Evolutionary conservation across 2,329 filamentous ascomycete species (phyloP).

Genomic region (Fusarium sp.): DNA sequence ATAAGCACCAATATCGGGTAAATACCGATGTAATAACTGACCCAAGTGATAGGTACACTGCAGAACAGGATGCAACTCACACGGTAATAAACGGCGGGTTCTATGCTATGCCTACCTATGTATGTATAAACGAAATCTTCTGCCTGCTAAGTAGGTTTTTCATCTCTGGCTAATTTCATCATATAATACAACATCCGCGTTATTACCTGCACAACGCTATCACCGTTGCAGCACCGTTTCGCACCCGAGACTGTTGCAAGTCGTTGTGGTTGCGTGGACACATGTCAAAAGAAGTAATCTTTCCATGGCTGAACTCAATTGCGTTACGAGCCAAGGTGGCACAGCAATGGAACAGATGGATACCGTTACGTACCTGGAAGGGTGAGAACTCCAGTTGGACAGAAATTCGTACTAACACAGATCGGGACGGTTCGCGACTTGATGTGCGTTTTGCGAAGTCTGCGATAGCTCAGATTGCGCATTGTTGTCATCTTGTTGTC

Average conservation of each 20-base stretch:
- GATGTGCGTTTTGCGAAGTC: neutral
- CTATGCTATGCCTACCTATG: neutral
- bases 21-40: conserved; percentile 9
- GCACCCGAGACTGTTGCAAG: conserved; percentile 17
- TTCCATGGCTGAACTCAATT: no score
- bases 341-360: conserved; percentile 15
- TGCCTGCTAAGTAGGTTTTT: neutral
- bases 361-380: neutral
- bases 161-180: neutral
- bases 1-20: conserved; percentile 15
- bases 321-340: conserved; percentile 10
- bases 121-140: conserved; percentile 1
- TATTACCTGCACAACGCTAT: neutral
- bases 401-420: conserved; percentile 1
- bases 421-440: conserved; percentile 4
- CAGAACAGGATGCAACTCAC: neutral
- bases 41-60: neutral
- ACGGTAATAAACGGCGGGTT: neutral
- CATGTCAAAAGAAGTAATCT: neutral
- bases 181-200: neutral
- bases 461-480: conserved; percentile 3
- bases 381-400: conserved; percentile 8
- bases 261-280: conserved; percentile 1
- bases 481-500: conserved; percentile 1
- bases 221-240: conserved; percentile 5